A percentile compares a stretch with the other conserved stretches of the same genome.
Evolutionary conservation across 2,329 filamentous ascomycete species (phyloP).

Genomic region (Monilinia fructicola): DNA sequence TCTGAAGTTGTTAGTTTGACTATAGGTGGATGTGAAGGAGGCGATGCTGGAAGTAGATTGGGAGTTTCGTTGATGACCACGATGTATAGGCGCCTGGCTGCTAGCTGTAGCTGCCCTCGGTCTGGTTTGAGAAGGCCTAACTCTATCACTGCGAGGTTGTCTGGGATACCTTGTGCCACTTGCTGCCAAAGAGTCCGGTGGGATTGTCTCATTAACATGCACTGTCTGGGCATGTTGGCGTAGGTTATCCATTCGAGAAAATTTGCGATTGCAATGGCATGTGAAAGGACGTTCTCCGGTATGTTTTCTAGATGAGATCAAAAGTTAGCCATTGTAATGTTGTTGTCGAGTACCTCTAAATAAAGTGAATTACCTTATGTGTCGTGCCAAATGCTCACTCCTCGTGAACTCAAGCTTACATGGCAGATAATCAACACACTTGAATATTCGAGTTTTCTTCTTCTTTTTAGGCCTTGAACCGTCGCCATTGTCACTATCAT

Average conservation of each 20-base stretch:
- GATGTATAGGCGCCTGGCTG: slow-evolving; percentile 66
- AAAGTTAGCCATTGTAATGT: slow-evolving; percentile 15
- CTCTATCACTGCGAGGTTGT: slow-evolving; percentile 84
- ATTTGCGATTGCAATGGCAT: slow-evolving; percentile 90
- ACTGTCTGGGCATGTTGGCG: slow-evolving; percentile 97
- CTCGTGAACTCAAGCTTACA: slow-evolving; percentile 94
- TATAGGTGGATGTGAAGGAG: slow-evolving; percentile 60
- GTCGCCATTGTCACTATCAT: slow-evolving; percentile 62
- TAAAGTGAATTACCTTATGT: slow-evolving; percentile 69
- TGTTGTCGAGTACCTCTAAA: slow-evolving; percentile 27
- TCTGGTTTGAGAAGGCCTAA: slow-evolving; percentile 69
- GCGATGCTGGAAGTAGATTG: slow-evolving; percentile 85
- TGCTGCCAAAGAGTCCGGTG: slow-evolving; percentile 86
- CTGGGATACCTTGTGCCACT: slow-evolving; percentile 89
- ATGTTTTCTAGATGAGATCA: slow-evolving; percentile 69
- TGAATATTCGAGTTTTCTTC: slow-evolving; percentile 95
- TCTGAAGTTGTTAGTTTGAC: slow-evolving; percentile 58
- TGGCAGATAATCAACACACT: slow-evolving; percentile 91
- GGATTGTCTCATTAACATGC: slow-evolving; percentile 96
- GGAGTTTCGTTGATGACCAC: slow-evolving; percentile 79
- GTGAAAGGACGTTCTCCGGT: slow-evolving; percentile 96
- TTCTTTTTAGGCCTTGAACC: slow-evolving; percentile 77
- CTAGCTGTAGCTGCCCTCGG: slow-evolving; percentile 76
- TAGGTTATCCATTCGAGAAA: slow-evolving; percentile 91
- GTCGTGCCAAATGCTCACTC: slow-evolving; percentile 90